These are phyloP conservation scores for Poa pratensis DNA, from an alignment of 176 grass and related monocot species.

Conservation along the genomic window DNA sequence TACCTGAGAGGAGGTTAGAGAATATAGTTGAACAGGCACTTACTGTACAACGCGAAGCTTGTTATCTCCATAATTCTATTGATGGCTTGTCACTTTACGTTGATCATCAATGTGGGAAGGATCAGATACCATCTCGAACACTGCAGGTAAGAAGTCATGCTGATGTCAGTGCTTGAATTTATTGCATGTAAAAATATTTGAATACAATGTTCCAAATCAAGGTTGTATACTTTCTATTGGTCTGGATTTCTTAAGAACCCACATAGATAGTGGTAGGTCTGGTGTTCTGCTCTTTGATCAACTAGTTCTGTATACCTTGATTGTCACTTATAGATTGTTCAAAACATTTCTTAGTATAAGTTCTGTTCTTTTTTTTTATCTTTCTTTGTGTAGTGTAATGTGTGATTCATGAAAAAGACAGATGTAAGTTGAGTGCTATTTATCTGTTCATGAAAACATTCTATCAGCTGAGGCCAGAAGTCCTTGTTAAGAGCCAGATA, in stretches of 20 bases:
- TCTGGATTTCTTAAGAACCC: neutral
- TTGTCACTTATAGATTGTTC: constrained; percentile 17
- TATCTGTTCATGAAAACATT: neutral
- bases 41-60: constrained; percentile 71
- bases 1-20: constrained; percentile 85
- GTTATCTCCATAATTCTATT: constrained; percentile 88
- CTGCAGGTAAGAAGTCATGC: constrained; percentile 57
- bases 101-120: constrained; percentile 85
- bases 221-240: neutral
- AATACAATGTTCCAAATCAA: constrained; percentile 21
- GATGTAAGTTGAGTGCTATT: constrained; percentile 2
- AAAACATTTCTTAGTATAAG: neutral
- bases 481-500: neutral
- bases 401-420: neutral
- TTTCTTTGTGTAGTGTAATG: neutral
- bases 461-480: neutral
- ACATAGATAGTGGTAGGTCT: constrained; percentile 22
- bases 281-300: neutral
- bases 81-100: constrained; percentile 78
- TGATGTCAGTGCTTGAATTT: constrained; percentile 31
- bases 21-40: constrained; percentile 89
- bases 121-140: constrained; percentile 79
- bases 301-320: neutral
- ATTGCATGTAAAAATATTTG: constrained; percentile 20
- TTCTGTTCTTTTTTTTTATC: neutral